phyloP scores from a whole-genome alignment of 2,329 filamentous ascomycete genomes.

The Pochonia chlamydosporia region DNA sequence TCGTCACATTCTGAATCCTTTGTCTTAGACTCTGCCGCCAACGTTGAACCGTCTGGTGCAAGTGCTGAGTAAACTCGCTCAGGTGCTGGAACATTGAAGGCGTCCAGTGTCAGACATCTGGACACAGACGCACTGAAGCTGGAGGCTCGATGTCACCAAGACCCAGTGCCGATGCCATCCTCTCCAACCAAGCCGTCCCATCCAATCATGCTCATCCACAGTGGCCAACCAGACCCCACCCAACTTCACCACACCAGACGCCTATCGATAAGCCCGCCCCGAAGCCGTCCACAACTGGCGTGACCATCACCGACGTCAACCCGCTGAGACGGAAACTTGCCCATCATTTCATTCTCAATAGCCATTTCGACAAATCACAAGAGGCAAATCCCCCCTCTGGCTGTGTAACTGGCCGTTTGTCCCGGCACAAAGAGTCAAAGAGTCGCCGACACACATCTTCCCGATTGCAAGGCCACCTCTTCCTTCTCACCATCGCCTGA shows the following conservation, averaged over 20 bases:
- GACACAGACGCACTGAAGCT: too few species aligned
- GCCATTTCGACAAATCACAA: not conserved
- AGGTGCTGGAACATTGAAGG: too few species aligned
- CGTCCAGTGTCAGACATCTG: too few species aligned
- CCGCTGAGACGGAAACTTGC: not conserved
- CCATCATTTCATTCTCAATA: not conserved
- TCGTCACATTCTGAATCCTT: too few species aligned
- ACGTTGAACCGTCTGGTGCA: too few species aligned
- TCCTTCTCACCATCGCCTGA: not conserved
- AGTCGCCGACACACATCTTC: not conserved
- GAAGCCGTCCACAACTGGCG: not conserved
- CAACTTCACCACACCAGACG: not conserved
- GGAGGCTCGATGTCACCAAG: too few species aligned
- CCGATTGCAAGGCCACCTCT: not conserved
- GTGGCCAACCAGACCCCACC: not conserved
- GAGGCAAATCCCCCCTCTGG: not conserved
- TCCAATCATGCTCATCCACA: too few species aligned
- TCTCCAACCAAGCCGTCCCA: not conserved
- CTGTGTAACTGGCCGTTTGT: not conserved
- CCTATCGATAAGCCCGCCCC: conserved; percentile 7
- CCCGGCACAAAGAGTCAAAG: not conserved
- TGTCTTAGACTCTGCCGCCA: too few species aligned
- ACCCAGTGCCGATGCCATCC: too few species aligned
- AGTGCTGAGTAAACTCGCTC: too few species aligned
- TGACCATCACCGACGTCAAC: not conserved